These are phyloP conservation scores for Orbilia blumenaviensis DNA, from an alignment of 2,329 filamentous ascomycete genomes.

Conservation along the genomic window DNA sequence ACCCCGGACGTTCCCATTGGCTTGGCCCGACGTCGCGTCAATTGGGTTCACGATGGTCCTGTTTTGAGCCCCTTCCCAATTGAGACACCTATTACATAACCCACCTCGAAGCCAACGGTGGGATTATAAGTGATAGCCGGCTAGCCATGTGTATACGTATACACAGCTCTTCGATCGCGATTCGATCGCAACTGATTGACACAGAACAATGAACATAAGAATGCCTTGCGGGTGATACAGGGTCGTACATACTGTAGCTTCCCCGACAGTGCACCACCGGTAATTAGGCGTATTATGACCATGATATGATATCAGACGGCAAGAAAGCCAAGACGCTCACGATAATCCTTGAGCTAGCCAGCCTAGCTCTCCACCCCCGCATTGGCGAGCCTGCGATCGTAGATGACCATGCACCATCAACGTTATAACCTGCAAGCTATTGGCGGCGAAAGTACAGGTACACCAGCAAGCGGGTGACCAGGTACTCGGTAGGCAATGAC, in stretches of 20 bases:
- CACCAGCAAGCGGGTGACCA: no score
- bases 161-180: background rate
- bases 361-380: background rate
- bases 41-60: conserved; percentile 14
- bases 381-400: conserved; percentile 1
- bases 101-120: background rate
- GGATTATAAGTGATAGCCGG: no score
- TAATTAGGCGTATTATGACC: background rate
- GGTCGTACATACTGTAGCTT: background rate
- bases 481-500: no score
- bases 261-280: background rate
- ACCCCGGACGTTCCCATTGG: conserved; percentile 19
- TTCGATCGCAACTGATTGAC: conserved; percentile 1
- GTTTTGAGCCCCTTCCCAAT: conserved; percentile 15
- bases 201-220: background rate
- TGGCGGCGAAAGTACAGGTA: no score
- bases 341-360: background rate
- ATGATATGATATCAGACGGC: background rate
- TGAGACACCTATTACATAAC: conserved; percentile 1
- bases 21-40: background rate
- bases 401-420: background rate
- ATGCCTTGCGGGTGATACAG: conserved; percentile 7
- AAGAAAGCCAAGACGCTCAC: background rate
- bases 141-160: background rate
- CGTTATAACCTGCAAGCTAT: no score